A percentile compares a stretch with the other conserved stretches of the same genome.
Conservation (phyloP, 73 alveolate genomes). For the Uronychia binucleata region DNA sequence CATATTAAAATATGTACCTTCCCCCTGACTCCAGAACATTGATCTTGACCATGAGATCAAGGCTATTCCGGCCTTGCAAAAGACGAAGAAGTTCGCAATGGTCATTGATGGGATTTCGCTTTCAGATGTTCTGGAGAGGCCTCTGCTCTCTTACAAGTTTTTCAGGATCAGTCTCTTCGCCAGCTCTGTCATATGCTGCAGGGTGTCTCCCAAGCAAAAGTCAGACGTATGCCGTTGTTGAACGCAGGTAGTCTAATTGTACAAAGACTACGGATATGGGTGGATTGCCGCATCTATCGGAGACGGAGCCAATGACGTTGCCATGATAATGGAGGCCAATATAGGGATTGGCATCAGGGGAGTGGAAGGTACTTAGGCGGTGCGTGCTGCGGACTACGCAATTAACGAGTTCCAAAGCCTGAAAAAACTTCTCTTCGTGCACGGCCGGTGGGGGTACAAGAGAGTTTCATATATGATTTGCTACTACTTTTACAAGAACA, state of each 20-base stretch:
- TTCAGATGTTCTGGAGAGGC: conserved; percentile 56
- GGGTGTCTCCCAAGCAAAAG: conserved; percentile 94
- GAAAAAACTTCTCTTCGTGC: conserved; percentile 73
- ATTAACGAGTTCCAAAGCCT: conserved; percentile 84
- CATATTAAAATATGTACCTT: conserved; percentile 21
- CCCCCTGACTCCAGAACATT: conserved; percentile 28
- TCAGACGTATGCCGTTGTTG: conserved; percentile 72
- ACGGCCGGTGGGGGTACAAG: conserved; percentile 93
- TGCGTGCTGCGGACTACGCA: conserved; percentile 92
- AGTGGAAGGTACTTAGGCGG: conserved; percentile 96
- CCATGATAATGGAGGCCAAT: conserved; percentile 91
- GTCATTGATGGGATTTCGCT: conserved; percentile 80
- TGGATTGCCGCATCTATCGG: conserved; percentile 83
- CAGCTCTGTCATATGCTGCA: conserved; percentile 84
- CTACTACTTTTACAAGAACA: conserved; percentile 93
- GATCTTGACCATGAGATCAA: not conserved
- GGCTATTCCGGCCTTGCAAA: not conserved
- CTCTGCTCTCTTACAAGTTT: conserved; percentile 62
- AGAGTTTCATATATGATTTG: conserved; percentile 86
- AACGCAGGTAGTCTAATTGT: conserved; percentile 8
- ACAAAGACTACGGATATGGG: not conserved
- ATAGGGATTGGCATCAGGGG: conserved; percentile 94
- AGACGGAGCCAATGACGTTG: conserved; percentile 99
- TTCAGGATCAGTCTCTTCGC: conserved; percentile 68
- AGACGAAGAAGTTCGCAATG: conserved; percentile 36